Evolutionary conservation across 73 alveolate genomes (phyloP).

Genomic region (Durusdinium trenchii): DNA sequence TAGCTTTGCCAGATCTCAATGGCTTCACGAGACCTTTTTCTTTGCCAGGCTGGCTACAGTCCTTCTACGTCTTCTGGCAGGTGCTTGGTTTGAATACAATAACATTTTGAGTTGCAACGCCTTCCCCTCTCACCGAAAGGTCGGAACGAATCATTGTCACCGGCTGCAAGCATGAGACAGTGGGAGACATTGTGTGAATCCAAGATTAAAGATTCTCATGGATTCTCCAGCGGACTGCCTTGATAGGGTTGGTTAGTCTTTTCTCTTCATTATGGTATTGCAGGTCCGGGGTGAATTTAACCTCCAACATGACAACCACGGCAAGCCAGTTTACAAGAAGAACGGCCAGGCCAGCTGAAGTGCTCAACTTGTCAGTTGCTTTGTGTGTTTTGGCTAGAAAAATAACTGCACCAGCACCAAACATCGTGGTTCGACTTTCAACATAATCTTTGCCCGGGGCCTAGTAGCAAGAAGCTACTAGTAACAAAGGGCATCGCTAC

Average conservation of each 20-base stretch:
- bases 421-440: too few species aligned
- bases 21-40: not conserved
- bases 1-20: not conserved
- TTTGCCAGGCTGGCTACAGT: slow-evolving; percentile 66
- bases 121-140: not conserved
- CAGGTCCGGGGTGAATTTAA: slow-evolving; percentile 88
- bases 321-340: slow-evolving; percentile 92
- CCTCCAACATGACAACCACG: slow-evolving; percentile 92
- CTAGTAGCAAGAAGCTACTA: too few species aligned
- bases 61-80: slow-evolving; percentile 88
- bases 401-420: too few species aligned
- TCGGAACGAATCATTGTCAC: slow-evolving; percentile 79
- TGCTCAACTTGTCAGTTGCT: not conserved
- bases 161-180: slow-evolving; percentile 94
- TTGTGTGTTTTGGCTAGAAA: not conserved
- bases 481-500: too few species aligned
- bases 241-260: not conserved
- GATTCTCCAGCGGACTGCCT: not conserved
- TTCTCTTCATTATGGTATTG: not conserved
- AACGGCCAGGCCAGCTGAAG: slow-evolving; percentile 59
- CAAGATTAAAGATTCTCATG: not conserved
- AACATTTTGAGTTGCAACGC: not conserved
- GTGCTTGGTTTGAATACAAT: not conserved
- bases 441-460: too few species aligned
- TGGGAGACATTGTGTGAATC: slow-evolving; percentile 58